Base-by-base conservation (phyloP, 2,329 filamentous ascomycete genomes). In the Stagonosporopsis chrysanthemi region DNA sequence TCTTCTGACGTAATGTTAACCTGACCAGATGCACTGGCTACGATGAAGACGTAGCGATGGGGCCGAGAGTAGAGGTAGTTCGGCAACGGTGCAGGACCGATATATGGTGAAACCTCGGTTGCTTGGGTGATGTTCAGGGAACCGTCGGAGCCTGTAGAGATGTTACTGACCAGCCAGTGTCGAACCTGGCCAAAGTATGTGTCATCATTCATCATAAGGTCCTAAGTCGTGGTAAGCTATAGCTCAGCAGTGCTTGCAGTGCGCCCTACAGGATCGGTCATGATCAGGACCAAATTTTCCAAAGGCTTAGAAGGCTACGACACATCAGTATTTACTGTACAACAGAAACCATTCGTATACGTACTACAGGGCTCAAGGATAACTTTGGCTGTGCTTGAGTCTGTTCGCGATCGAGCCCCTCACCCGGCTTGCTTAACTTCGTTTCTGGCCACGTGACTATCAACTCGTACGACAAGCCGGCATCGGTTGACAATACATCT, bases 151-250 rank as follows among this genome's bases (percentile, higher is more conserved):
- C 41, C 52, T 5, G 60, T 42, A 4, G 62, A 56, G 4, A 67
- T 19, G 22, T 65, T 61, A n/a, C 56, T 67, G 14, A 61, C 58
- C 28, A 69, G 57, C 66, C 66, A 66, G 40, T 69, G 66, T 15
- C 66, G 62, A 1, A 69, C 65, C 51, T 67, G 66, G 11, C 63
- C 66, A 22, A 65, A 66, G 41, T 64, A 59, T 0, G 57, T 63
- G 57, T 69, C 65, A 33, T 67, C 46, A 23, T 64, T 56, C 58
- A 62, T 64, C 60, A 66, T 64, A 11, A 69, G 63, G 22, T 69
- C 63, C 60, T 63, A 14, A 2, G 11, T 6, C 9, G 8, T 19
- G 4, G 43, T 58, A 19, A 58, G 49, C n/a, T 19, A 31, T 17
- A 5, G 39, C 19, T 4, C 19, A 8, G 24, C 15, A 23, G 15